Evolutionary conservation across 352 stramenopile genomes (phyloP).

Genomic region (Phytopythium aichiense): DNA sequence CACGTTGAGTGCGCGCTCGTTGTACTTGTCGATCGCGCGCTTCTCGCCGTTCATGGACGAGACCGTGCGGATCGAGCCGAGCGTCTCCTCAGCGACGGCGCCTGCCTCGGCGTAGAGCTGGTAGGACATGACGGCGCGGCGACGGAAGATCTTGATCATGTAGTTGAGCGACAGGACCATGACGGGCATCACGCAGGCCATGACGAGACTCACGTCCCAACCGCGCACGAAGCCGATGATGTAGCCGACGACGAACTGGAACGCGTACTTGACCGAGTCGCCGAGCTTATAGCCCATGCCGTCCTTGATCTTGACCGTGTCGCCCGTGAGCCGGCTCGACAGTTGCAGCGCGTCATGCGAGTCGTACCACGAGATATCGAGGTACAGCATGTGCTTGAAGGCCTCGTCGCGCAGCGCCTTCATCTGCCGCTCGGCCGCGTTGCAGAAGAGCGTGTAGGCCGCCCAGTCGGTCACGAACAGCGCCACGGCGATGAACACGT

Average conservation of each 20-base stretch:
- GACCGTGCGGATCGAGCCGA: constrained; percentile 56
- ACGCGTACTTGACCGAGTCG: constrained; percentile 27
- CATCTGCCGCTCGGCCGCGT: constrained; percentile 39
- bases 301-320: constrained; percentile 56
- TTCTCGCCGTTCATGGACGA: constrained; percentile 37
- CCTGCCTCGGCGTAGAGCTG: constrained; percentile 47
- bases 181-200: constrained; percentile 38
- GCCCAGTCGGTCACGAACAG: constrained; percentile 34
- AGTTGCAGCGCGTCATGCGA: constrained; percentile 33
- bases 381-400: constrained; percentile 40
- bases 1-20: constrained; percentile 13
- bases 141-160: constrained; percentile 24
- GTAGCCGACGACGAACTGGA: constrained; percentile 37
- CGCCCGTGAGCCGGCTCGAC: constrained; percentile 34
- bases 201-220: constrained; percentile 44
- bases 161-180: constrained; percentile 33
- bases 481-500: constrained; percentile 21
- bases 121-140: constrained; percentile 19
- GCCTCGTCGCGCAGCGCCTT: constrained; percentile 27
- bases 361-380: constrained; percentile 59
- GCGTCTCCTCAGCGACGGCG: constrained; percentile 51
- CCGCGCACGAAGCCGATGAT: constrained; percentile 39
- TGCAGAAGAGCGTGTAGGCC: constrained; percentile 24
- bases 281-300: constrained; percentile 52
- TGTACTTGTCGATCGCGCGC: constrained; percentile 37